Conservation (phyloP, 1,139 yeast genomes). For the Zygotorulaspora mrakii region DNA sequence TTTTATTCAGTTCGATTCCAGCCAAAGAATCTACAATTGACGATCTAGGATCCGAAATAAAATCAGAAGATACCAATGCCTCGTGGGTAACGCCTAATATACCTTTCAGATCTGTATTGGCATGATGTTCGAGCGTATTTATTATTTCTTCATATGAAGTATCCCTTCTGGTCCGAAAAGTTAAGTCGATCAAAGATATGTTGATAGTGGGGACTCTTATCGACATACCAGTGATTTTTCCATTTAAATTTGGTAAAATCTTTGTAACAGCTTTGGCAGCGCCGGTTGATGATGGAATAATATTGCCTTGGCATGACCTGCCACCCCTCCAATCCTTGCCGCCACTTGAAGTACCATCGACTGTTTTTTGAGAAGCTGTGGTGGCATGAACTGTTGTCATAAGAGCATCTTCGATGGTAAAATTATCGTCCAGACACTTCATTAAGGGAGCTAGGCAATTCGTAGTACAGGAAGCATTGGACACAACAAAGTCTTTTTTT, state of each 20-base stretch:
- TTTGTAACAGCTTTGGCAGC: constrained; percentile 91
- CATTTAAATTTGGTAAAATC: constrained; percentile 79
- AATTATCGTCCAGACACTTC: constrained; percentile 70
- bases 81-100: constrained; percentile 79
- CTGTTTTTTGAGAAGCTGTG: constrained; percentile 87
- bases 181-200: constrained; percentile 74
- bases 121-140: constrained; percentile 61
- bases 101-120: constrained; percentile 70
- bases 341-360: constrained; percentile 79
- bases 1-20: constrained; percentile 78
- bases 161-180: constrained; percentile 63
- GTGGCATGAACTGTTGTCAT: constrained; percentile 89
- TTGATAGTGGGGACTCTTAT: constrained; percentile 86
- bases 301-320: constrained; percentile 87
- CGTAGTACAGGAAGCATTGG: constrained; percentile 87
- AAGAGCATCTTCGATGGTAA: constrained; percentile 79
- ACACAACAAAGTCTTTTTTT: constrained; percentile 48
- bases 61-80: constrained; percentile 79
- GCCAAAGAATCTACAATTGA: constrained; percentile 81
- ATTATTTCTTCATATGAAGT: constrained; percentile 76
- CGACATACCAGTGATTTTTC: constrained; percentile 85
- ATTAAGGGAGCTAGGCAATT: constrained; percentile 88
- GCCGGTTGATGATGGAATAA: constrained; percentile 86
- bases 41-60: constrained; percentile 69
- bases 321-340: constrained; percentile 92